Percentiles rank a stretch among this genome's conserved stretches.
These are phyloP conservation scores for Malus sieversii DNA, from an alignment of 306 rosid genomes.

Conservation along the genomic window DNA sequence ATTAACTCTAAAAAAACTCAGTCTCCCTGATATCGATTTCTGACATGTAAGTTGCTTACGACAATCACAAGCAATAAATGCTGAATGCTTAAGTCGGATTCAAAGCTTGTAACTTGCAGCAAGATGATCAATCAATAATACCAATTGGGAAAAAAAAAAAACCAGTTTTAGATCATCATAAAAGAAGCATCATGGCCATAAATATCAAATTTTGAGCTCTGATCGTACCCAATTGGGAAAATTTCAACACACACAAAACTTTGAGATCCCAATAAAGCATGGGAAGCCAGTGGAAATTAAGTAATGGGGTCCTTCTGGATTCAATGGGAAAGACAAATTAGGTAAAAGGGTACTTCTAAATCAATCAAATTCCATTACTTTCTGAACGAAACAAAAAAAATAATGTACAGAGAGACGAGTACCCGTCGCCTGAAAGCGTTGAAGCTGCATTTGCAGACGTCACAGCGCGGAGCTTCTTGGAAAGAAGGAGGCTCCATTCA, in stretches of 20 bases:
- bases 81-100: neutral
- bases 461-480: conserved; percentile 88
- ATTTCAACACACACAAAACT: neutral
- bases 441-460: conserved; percentile 93
- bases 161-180: neutral
- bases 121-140: neutral
- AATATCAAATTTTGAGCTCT: neutral
- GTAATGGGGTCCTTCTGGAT: neutral
- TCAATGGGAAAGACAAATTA: neutral
- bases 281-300: neutral
- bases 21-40: neutral
- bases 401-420: neutral
- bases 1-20: neutral
- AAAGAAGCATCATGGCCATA: neutral
- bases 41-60: neutral
- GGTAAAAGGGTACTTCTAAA: neutral
- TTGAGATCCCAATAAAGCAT: neutral
- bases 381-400: too few species aligned
- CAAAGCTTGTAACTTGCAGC: neutral
- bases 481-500: conserved; percentile 73
- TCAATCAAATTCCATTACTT: neutral
- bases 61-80: neutral
- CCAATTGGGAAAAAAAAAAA: neutral
- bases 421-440: conserved; percentile 94
- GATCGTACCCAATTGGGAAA: neutral